Evolutionary conservation across 768 basidiomycete genomes (phyloP), one percentile per base, ranked within the genome.

Genomic region (Rhizopogon rudus): DNA sequence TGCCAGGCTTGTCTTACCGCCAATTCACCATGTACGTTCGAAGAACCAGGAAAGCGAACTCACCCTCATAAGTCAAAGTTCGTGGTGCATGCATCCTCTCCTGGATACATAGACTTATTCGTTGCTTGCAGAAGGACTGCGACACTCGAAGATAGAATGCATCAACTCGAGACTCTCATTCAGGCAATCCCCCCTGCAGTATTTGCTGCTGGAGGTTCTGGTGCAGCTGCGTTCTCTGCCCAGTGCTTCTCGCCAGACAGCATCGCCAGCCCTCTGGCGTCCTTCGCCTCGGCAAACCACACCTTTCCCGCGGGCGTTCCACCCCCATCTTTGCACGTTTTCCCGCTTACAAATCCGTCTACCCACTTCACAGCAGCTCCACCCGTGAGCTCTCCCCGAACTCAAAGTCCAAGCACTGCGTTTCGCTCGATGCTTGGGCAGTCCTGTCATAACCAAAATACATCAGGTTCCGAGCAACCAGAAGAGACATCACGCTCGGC

Each of bases 21-120:
- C 10, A 87, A 80, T 63, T 90, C 90, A 2, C 74, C 87, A 7
- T 93, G 91, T 60, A 92, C 91, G 0, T 92, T 92, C 63, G 91
- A 92, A 69, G 91, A 92, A 69, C 87, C 88, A 3, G 88, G 89
- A 3, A 93, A 93, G 73, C 77, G 89, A 55, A 87, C 85, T 1
- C 88, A 91, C 65, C 88, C 89, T 37, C 89, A 92, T 71, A 93
- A 91, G 72, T 92, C 91, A 63, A 93, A 91, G 88, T 90, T 64
- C 61, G 88, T 74, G 40, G 48, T n/a, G 44, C 16, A 31, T 44
- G 28, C 49, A 17, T 41, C 43, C 57, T 52, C 12, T 45, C 58
- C 54, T 51, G 40, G 44, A 62, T 31, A 49, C 7, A 40, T 1
- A 25, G 33, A 14, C 45, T 29, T 44, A 54, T 60, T 2, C 56